Conservation (phyloP, 2,329 filamentous ascomycete species). For the Cladophialophora exuberans region DNA sequence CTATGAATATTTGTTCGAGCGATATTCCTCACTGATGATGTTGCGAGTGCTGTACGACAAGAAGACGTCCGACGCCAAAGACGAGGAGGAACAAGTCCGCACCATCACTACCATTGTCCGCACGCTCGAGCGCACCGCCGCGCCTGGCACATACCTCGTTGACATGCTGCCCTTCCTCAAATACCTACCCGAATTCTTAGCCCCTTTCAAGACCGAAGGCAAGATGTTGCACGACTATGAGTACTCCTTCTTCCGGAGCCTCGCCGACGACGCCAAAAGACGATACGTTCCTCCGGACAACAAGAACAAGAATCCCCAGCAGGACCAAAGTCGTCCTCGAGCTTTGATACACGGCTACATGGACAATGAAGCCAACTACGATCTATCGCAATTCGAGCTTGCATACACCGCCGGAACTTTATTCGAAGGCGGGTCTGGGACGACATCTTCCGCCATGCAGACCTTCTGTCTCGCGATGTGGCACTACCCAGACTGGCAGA, state of each 20-base stretch:
- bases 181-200: conserved; percentile 47
- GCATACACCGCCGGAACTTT: background rate
- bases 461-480: background rate
- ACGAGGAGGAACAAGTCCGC: background rate
- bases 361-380: background rate
- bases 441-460: conserved; percentile 1
- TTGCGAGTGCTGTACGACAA: background rate
- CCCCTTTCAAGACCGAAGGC: conserved; percentile 48
- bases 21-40: background rate
- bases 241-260: conserved; percentile 22
- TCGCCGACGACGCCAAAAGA: background rate
- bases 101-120: background rate
- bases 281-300: background rate
- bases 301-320: background rate
- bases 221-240: conserved; percentile 34
- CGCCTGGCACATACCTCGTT: conserved; percentile 50
- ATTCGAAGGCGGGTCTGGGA: background rate
- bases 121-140: conserved; percentile 17
- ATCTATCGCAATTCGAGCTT: background rate
- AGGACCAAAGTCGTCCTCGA: background rate
- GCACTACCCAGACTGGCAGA: background rate
- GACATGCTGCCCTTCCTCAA: conserved; percentile 51
- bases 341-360: background rate
- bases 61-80: background rate
- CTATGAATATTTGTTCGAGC: background rate